Base-by-base conservation (phyloP, 345 rosid species). In the Sisymbrium irio region DNA sequence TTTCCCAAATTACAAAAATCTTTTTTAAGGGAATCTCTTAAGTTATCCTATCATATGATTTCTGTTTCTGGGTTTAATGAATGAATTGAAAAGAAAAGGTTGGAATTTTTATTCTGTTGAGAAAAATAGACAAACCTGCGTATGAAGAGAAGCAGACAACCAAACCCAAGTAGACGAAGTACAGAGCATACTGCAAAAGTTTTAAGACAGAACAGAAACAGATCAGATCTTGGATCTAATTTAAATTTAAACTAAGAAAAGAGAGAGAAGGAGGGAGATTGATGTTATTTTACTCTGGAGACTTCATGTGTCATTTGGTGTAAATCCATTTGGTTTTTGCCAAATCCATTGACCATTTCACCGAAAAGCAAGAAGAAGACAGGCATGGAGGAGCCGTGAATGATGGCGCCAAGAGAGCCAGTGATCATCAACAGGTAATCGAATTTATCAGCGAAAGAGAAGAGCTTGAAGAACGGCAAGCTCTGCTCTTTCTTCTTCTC, bases 331-430 rank as follows among this genome's bases (percentile, higher is more conserved):
- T 95, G 99, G 82, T 95, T 95, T 81, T 92, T 85, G 39, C 99
- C 99, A 72, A 95, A 95, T 10, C 99, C 99, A 77, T 95, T 95
- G 54, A 95, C 96, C 99, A 95, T 95, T 84, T 95, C 85, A 51
- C 99, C 99, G 67, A 95, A 95, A 1, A 95, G 84, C 54, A 95
- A 83, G 86, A 95, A 95, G 79, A 95, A 95, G 69, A 92, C 89
- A 60, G 98, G 99, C 99, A 92, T 92, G 22, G 99, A 85, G 40
- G 99, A 90, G 69, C 99, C 99, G 67, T 95, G 99, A 64, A 95
- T 62, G 18, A 95, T 80, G 70, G 99, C 98, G 40, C 99, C 99
- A 4, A 89, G 3, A 83, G 92, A 86, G 1, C 99, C 99, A 53
- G 76, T 67, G 81, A 75, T 77, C 99, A 95, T 95, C 28, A 95